Conservation (phyloP, 768 basidiomycete species). For the Russula foetens region DNA sequence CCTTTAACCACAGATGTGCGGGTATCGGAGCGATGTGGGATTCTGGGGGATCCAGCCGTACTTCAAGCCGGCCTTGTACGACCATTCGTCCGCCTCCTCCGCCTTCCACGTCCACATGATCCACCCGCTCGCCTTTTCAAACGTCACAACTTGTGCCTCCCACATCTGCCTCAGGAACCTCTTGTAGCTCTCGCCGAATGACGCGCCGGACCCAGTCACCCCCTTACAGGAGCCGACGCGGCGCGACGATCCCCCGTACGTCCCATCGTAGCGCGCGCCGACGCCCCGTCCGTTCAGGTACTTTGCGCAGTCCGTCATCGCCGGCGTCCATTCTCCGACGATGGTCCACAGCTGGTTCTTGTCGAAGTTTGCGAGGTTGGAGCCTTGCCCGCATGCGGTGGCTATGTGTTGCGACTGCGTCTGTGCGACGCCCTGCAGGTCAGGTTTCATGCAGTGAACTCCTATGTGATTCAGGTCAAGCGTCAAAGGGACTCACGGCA, state of each 20-base stretch:
- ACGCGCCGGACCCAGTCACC: constrained; percentile 60
- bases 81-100: constrained; percentile 82
- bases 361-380: constrained; percentile 38
- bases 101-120: constrained; percentile 82
- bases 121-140: constrained; percentile 64
- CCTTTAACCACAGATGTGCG: constrained; percentile 46
- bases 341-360: constrained; percentile 60
- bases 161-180: constrained; percentile 72
- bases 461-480: too few relatives aligned
- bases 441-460: too few relatives aligned
- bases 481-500: constrained; percentile 30
- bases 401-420: constrained; percentile 50
- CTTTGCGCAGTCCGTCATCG: constrained; percentile 67
- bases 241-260: constrained; percentile 52
- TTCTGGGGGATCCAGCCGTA: constrained; percentile 79
- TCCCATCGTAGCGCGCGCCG: constrained; percentile 54
- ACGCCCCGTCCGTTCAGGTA: constrained; percentile 78
- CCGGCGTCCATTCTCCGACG: constrained; percentile 84
- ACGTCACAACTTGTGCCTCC: constrained; percentile 67
- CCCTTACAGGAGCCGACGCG: constrained; percentile 67
- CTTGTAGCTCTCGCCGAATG: constrained; percentile 74
- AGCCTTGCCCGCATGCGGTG: constrained; percentile 43
- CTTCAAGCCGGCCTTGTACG: constrained; percentile 70
- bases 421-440: constrained; percentile 43
- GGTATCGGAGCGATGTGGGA: constrained; percentile 45